Conservation (phyloP, 164 flowering plant genomes). For the Umbellularia californica region DNA sequence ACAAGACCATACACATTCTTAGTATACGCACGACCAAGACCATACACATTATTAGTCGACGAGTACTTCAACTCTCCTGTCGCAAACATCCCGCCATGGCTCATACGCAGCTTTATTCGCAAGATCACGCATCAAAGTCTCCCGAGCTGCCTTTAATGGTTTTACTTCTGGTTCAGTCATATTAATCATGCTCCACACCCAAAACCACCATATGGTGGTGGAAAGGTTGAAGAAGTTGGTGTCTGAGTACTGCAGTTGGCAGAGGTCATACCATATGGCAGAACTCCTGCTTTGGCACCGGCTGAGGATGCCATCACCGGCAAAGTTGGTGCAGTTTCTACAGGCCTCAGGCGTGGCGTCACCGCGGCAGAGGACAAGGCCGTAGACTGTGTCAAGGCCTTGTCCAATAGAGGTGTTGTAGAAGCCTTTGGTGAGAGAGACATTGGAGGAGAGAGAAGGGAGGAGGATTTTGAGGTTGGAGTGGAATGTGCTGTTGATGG, state of each 20-base stretch:
- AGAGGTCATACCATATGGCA: constrained; percentile 20
- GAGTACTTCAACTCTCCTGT: neutral
- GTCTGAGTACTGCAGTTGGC: constrained; percentile 16
- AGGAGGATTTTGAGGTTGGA: constrained; percentile 17
- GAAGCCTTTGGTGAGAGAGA: constrained; percentile 16
- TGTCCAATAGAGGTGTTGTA: constrained; percentile 19
- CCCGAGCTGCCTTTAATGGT: neutral
- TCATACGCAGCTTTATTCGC: neutral
- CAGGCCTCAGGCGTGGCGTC: constrained; percentile 12
- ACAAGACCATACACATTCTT: neutral
- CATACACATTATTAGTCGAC: neutral
- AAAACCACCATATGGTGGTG: neutral
- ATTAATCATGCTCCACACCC: neutral
- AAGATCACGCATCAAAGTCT: neutral
- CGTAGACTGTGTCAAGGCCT: constrained; percentile 14
- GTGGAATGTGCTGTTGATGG: constrained; percentile 8
- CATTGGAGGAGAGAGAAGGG: constrained; percentile 10
- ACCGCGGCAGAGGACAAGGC: constrained; percentile 18
- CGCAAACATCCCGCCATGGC: neutral
- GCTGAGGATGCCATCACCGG: neutral
- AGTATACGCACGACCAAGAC: neutral
- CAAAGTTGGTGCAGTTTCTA: constrained; percentile 3
- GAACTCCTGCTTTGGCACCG: constrained; percentile 7
- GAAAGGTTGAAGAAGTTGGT: neutral
- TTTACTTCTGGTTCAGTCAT: neutral